Evolutionary conservation across 495 filamentous ascomycete species (phyloP).

Genomic region (Aspergillus heteromorphus): DNA sequence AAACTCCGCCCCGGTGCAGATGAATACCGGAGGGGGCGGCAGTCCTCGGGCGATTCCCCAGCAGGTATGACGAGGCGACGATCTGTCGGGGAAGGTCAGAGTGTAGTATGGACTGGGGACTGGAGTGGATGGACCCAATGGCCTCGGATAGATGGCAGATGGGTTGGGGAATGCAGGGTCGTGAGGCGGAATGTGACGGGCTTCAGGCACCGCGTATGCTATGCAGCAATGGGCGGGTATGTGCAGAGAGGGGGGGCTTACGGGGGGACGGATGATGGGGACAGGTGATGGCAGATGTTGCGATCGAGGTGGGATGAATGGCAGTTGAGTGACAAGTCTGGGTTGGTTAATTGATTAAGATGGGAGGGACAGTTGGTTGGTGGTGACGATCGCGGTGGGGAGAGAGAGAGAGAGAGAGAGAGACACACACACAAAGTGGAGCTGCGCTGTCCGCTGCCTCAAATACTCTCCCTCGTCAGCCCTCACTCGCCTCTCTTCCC

Average conservation of each 20-base stretch:
- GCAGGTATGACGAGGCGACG: constrained; percentile 14
- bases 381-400: background rate
- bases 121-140: background rate
- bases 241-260: constrained; percentile 2
- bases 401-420: no score
- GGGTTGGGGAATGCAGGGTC: constrained; percentile 18
- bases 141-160: constrained; percentile 10
- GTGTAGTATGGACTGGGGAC: background rate
- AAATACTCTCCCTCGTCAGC: background rate
- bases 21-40: constrained; percentile 9
- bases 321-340: background rate
- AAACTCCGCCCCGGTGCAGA: constrained; percentile 10
- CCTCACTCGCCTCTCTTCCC: background rate
- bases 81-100: constrained; percentile 13
- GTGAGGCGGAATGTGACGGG: constrained; percentile 17
- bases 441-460: background rate
- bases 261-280: background rate
- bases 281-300: constrained; percentile 1
- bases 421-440: background rate
- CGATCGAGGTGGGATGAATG: background rate
- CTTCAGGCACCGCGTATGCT: background rate
- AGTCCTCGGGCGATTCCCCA: constrained; percentile 6
- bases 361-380: background rate
- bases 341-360: background rate
- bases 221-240: constrained; percentile 1